Evolutionary conservation across 148 eudicot species (phyloP), one percentile per base, ranked within the genome.

Genomic region (Camellia japonica): DNA sequence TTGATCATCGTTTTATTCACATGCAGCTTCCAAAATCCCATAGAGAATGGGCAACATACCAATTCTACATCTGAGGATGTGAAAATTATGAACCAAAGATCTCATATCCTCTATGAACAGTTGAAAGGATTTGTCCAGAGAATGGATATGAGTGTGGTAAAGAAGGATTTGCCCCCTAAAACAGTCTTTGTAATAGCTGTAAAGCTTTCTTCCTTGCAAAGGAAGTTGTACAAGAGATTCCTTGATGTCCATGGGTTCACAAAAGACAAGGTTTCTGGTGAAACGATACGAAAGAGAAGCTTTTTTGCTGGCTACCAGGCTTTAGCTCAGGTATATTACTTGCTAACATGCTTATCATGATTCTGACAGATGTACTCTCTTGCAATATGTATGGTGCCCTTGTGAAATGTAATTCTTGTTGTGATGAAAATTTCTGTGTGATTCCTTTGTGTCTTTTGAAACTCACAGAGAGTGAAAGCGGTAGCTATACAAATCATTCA

Each of bases 131-230:
- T 96, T 88, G 98, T 96, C 47, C 99, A 96, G 82, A 89, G 99
- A 80, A 91, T 96, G 99, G 99, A 91, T 88, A 93, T 92, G 99
- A 93, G 83, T 83, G 99, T 96, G 85, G 95, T 90, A 75, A 93
- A 93, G 83, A 93, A 92, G 78, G 99, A 96, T 81, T 88, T 96
- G 81, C 99, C 99, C 46, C 91, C 95, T 0, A 96, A 96, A 89
- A 96, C 98, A 68, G 99, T 93, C 62, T 93, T 93, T 81, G 99
- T 96, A 23, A 81, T 96, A 77, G 87, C 97, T 78, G 99, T 96
- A 77, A 93, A 96, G 87, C 90, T 94, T 77, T 96, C 99, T 88
- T 86, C 91, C 9, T 76, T 93, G 71, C 99, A 96, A 74, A 88
- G 91, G 63, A 91, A 89, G 79, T 80, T 96, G 49, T 96, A 96